phyloP scores from a whole-genome alignment of 768 basidiomycete genomes.

The Butyriboletus loyo region DNA sequence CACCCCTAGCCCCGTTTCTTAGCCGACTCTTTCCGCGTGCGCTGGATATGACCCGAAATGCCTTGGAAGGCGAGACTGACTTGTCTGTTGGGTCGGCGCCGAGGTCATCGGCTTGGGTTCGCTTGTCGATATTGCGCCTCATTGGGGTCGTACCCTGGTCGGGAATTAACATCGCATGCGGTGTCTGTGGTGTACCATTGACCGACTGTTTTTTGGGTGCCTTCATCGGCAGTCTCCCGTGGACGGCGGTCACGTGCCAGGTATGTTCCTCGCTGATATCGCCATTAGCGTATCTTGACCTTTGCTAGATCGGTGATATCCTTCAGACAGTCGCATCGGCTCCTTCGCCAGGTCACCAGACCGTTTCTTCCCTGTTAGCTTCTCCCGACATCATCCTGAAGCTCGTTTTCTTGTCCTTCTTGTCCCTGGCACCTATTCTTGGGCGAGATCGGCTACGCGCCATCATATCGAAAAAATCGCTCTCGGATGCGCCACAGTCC shows the following conservation, averaged over 20 bases:
- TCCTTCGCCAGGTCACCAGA: slow-evolving; percentile 67
- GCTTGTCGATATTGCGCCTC: slow-evolving; percentile 82
- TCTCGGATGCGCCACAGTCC: slow-evolving; percentile 18
- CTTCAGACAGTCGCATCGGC: slow-evolving; percentile 78
- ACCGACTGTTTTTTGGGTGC: slow-evolving; percentile 74
- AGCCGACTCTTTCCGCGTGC: slow-evolving; percentile 80
- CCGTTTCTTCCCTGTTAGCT: slow-evolving; percentile 79
- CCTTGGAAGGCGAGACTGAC: slow-evolving; percentile 67
- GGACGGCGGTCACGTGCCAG: slow-evolving; percentile 92
- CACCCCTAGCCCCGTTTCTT: slow-evolving; percentile 82
- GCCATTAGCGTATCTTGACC: slow-evolving; percentile 13
- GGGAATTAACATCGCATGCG: slow-evolving; percentile 95
- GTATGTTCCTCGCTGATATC: slow-evolving; percentile 39
- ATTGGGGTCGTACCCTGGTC: slow-evolving; percentile 96
- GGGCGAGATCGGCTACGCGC: slow-evolving; percentile 63
- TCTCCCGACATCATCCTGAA: slow-evolving; percentile 83
- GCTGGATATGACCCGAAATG: slow-evolving; percentile 78
- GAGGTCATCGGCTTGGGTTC: slow-evolving; percentile 65
- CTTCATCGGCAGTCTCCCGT: slow-evolving; percentile 82
- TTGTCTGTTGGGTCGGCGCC: slow-evolving; percentile 34
- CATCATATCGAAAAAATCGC: slow-evolving; percentile 43
- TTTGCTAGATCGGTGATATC: slow-evolving; percentile 74
- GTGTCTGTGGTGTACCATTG: slow-evolving; percentile 80
- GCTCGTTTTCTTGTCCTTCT: slow-evolving; percentile 74
- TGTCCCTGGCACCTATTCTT: slow-evolving; percentile 86